phyloP scores from a whole-genome alignment of 2,329 filamentous ascomycete genomes.

The Sporothrix sp. region DNA sequence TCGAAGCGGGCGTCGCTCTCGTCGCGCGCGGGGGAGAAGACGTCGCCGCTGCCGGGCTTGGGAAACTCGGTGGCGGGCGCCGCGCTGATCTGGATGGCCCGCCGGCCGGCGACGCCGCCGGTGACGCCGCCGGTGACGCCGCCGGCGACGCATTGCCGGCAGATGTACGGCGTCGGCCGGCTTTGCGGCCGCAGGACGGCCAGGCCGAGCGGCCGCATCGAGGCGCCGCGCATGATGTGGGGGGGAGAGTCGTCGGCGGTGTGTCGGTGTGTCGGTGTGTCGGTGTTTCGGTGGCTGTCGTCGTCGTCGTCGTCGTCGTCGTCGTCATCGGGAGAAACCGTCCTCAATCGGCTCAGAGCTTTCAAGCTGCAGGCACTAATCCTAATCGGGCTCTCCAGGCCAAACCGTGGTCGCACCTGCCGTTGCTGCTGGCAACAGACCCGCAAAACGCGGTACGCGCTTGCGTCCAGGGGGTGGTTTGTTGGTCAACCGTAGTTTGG shows the following conservation, averaged over 20 bases:
- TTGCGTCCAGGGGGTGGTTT: not conserved
- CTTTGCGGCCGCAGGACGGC: slow-evolving; percentile 8
- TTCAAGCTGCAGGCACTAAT: slow-evolving; percentile 1
- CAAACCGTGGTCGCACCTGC: not conserved
- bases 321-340: not conserved
- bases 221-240: slow-evolving; percentile 13
- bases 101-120: slow-evolving; percentile 1
- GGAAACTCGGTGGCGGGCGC: slow-evolving; percentile 48
- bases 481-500: no score
- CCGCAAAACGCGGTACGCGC: slow-evolving; percentile 8
- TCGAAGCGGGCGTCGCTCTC: slow-evolving; percentile 84
- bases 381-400: not conserved
- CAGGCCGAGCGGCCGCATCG: slow-evolving; percentile 8
- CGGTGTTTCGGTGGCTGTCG: not conserved
- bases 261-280: not conserved
- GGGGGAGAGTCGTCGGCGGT: slow-evolving; percentile 1
- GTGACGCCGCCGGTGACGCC: no score
- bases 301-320: not conserved
- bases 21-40: slow-evolving; percentile 32
- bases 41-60: slow-evolving; percentile 37
- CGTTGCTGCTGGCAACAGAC: slow-evolving; percentile 9
- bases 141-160: slow-evolving; percentile 38
- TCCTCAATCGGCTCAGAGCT: not conserved
- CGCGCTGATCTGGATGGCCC: slow-evolving; percentile 53
- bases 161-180: slow-evolving; percentile 31